Percentiles rank a stretch among this genome's conserved stretches.
phyloP scores from a whole-genome alignment of 2,329 filamentous ascomycete genomes.

The Botrytis squamosa region DNA sequence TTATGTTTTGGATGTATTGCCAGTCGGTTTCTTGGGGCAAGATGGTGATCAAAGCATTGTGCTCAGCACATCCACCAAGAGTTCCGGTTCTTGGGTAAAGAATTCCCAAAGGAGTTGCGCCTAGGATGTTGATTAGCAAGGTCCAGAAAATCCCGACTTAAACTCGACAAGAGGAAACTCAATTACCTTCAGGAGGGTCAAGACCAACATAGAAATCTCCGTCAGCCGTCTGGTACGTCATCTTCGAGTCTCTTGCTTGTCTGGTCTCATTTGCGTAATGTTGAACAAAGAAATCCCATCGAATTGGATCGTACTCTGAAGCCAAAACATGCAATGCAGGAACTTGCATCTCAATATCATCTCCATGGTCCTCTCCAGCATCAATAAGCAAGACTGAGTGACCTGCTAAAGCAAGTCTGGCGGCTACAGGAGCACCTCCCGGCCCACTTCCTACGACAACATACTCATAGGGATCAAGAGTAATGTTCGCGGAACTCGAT shows the following conservation, averaged over 20 bases:
- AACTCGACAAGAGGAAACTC: not conserved
- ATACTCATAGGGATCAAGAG: slow-evolving; percentile 43
- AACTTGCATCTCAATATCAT: slow-evolving; percentile 47
- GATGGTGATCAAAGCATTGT: slow-evolving; percentile 31
- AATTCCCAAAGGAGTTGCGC: slow-evolving; percentile 33
- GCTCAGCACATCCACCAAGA: slow-evolving; percentile 36
- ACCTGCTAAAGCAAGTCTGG: slow-evolving; percentile 51
- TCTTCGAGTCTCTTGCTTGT: slow-evolving; percentile 26
- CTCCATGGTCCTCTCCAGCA: slow-evolving; percentile 52
- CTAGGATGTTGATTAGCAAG: slow-evolving; percentile 8
- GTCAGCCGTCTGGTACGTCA: slow-evolving; percentile 41
- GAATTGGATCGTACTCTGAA: slow-evolving; percentile 42
- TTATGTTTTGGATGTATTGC: slow-evolving; percentile 31
- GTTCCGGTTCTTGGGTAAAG: slow-evolving; percentile 38
- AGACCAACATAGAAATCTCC: slow-evolving; percentile 34
- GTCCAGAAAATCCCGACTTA: not conserved
- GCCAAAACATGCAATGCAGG: slow-evolving; percentile 47
- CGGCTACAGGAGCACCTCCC: slow-evolving; percentile 51
- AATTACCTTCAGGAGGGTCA: slow-evolving; percentile 28
- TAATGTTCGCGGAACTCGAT: slow-evolving; percentile 6
- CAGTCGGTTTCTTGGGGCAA: slow-evolving; percentile 32
- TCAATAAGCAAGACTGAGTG: slow-evolving; percentile 53
- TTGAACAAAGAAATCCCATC: slow-evolving; percentile 49
- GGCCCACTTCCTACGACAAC: slow-evolving; percentile 53
- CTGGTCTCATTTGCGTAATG: slow-evolving; percentile 26